A percentile compares a stretch with the other conserved stretches of the same genome.
Conservation (phyloP, 352 stramenopile species). For the Pythium phragmiticola region DNA sequence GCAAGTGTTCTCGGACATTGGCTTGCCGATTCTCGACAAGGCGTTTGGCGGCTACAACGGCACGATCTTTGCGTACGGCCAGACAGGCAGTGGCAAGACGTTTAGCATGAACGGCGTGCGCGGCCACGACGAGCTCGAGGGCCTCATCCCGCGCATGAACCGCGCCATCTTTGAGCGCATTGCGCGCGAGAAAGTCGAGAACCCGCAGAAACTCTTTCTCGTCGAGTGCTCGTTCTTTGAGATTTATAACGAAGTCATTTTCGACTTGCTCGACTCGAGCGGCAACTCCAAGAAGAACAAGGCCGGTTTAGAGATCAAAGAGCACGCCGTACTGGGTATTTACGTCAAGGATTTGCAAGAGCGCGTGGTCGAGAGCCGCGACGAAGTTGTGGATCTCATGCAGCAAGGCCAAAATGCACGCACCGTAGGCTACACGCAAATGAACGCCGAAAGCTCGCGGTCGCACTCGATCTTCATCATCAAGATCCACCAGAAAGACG, state of each 20-base stretch:
- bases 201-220: conserved; percentile 79
- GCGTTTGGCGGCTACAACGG: conserved; percentile 88
- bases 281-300: conserved; percentile 35
- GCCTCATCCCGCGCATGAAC: conserved; percentile 92
- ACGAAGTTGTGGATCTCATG: conserved; percentile 87
- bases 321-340: conserved; percentile 93
- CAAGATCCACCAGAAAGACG: conserved; percentile 93
- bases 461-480: conserved; percentile 97
- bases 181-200: conserved; percentile 50
- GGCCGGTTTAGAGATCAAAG: conserved; percentile 88
- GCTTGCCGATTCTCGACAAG: conserved; percentile 69
- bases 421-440: conserved; percentile 88
- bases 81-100: conserved; percentile 87
- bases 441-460: conserved; percentile 92
- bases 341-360: conserved; percentile 93
- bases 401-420: conserved; percentile 55
- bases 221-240: conserved; percentile 94
- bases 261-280: conserved; percentile 90
- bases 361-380: conserved; percentile 82
- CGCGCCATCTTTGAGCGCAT: conserved; percentile 88
- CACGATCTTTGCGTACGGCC: conserved; percentile 90
- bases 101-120: conserved; percentile 87
- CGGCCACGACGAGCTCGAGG: conserved; percentile 49
- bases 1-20: conserved; percentile 79
- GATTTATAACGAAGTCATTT: conserved; percentile 97